phyloP scores from a whole-genome alignment of 768 basidiomycete genomes.

The Xanthoconium purpureum region DNA sequence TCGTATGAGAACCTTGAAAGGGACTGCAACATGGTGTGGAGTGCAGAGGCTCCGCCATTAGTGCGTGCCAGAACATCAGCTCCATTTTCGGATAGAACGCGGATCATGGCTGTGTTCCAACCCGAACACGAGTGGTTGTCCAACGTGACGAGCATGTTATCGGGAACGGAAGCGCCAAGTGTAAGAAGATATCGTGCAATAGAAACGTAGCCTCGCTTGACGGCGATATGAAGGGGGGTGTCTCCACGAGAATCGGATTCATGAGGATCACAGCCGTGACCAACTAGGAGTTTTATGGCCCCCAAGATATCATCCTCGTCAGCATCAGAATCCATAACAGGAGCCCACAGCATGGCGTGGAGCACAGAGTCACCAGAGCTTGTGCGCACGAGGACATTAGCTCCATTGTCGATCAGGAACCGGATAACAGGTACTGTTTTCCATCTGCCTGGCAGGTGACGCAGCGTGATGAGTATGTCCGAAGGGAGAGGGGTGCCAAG shows the following conservation, averaged over 20 bases:
- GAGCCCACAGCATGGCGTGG: neutral
- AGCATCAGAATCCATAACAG: neutral
- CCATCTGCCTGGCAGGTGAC: neutral
- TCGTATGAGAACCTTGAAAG: neutral
- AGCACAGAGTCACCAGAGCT: neutral
- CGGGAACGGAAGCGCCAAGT: neutral
- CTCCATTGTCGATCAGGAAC: neutral
- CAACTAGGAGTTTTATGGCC: neutral
- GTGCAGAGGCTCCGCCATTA: neutral
- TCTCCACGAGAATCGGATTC: neutral
- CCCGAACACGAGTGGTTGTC: neutral
- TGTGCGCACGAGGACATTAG: neutral
- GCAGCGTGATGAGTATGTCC: neutral
- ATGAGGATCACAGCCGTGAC: neutral
- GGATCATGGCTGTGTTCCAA: neutral
- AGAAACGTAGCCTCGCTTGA: neutral
- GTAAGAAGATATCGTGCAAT: neutral
- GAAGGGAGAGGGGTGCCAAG: neutral
- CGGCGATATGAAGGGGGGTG: neutral
- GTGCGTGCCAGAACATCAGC: neutral
- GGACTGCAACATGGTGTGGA: neutral
- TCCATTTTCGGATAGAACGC: neutral
- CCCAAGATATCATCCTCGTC: neutral
- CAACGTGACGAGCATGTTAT: neutral
- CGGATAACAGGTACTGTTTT: neutral